Evolutionary conservation across 2,329 filamentous ascomycete species (phyloP).

Genomic region (Alternaria incomplexa): DNA sequence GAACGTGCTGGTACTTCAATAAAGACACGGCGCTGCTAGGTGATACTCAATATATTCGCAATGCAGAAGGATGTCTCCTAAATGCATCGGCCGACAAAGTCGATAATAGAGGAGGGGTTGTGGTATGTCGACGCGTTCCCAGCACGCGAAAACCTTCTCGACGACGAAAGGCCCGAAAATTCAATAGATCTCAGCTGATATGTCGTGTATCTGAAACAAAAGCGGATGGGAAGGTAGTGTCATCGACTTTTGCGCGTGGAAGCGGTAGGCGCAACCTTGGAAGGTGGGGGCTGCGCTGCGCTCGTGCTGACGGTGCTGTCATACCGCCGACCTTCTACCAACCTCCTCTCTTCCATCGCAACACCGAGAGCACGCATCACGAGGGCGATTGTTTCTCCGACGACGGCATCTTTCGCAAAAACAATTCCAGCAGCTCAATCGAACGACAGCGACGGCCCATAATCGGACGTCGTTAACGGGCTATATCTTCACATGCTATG

Average conservation of each 20-base stretch:
- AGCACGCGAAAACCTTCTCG: too few relatives aligned
- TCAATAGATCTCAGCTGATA: neutral
- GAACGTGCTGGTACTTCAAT: too few relatives aligned
- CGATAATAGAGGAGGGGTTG: too few relatives aligned
- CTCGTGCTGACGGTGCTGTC: neutral
- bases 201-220: neutral
- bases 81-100: too few relatives aligned
- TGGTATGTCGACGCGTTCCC: too few relatives aligned
- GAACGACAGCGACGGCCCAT: too few relatives aligned
- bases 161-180: neutral
- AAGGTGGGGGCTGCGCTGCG: neutral
- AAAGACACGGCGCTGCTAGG: too few relatives aligned
- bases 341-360: neutral
- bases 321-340: neutral
- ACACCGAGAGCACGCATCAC: too few relatives aligned
- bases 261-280: neutral
- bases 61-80: too few relatives aligned
- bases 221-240: neutral
- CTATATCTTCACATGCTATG: conserved; percentile 1
- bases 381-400: neutral
- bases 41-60: too few relatives aligned
- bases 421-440: too few relatives aligned
- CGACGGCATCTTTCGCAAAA: neutral
- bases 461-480: neutral
- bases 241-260: neutral